Base-by-base conservation (phyloP, 1,139 yeast species). In the Blastobotrys proliferans region DNA sequence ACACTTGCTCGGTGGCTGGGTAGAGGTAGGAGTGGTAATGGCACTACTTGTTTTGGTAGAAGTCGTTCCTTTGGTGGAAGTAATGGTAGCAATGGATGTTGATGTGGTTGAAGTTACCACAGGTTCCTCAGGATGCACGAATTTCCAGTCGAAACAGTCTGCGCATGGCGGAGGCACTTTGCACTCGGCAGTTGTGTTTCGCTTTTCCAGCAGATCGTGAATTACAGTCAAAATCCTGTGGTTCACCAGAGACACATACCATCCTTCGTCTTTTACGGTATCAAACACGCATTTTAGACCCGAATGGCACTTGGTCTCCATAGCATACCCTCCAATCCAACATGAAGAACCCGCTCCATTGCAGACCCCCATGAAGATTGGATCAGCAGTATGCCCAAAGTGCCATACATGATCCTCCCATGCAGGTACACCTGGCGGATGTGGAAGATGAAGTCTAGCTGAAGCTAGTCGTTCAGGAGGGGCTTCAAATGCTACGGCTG, bases 301-400 rank as follows among this genome's bases (percentile, higher is more conserved):
- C 0, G 96, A 78, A 61, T 92, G 99, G 60, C 99, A 92, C 31
- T 83, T 82, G 0, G 97, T 83, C 61, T 92, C 98, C 97, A 92
- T 83, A 9, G 98, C 98, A 63, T 88, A 92, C 0, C 98, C 98
- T 0, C 86, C 97, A 11, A 86, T 74, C 55, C 92, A 82, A 63
- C 99, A 92, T 3, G 92, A 66, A 1, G 95, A 83, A 6, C 94
- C 81, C 0, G 94, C 95, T 3, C 99, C 99, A 58, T 86, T 88
- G 62, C 98, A 92, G 5, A 87, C 90, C 0, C 99, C 99, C 94
- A 90, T 84, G 57, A 73, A 92, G 4, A 92, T 85, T 1, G 99
- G 99, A 61, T 92, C 99, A 0, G 96, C 98, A 1, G 95, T 92
- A 61, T 92, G 92, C 5, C 98, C 98, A 60, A 92, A 68, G 60